phyloP scores from a whole-genome alignment of 169 alveolate genomes.

The Plasmodium yoelii region DNA sequence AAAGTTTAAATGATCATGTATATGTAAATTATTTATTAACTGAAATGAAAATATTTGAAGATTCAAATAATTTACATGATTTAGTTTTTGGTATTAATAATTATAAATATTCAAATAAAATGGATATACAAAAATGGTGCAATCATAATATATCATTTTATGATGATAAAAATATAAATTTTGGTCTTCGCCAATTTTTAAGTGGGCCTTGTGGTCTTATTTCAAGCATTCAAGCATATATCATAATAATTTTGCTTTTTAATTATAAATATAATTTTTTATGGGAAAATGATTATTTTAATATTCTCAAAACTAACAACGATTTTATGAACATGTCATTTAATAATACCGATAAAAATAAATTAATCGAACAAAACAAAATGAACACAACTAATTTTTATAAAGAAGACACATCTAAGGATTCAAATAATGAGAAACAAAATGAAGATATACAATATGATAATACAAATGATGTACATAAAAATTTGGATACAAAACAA shows the following conservation, averaged over 20 bases:
- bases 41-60: conserved; percentile 51
- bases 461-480: background rate
- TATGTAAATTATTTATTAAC: conserved; percentile 60
- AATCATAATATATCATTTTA: conserved; percentile 79
- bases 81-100: conserved; percentile 74
- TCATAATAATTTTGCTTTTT: conserved; percentile 79
- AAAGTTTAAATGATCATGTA: conserved; percentile 57
- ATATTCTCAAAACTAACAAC: conserved; percentile 57
- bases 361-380: background rate
- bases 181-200: conserved; percentile 81
- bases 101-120: conserved; percentile 66
- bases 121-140: conserved; percentile 77
- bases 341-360: background rate
- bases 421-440: background rate
- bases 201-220: conserved; percentile 84
- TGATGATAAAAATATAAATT: conserved; percentile 69
- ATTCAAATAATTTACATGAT: conserved; percentile 40
- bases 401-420: background rate
- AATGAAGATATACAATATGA: background rate
- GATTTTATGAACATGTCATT: conserved; percentile 50
- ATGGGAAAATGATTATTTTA: conserved; percentile 71
- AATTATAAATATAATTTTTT: conserved; percentile 75
- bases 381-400: background rate
- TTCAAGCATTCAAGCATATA: conserved; percentile 80
- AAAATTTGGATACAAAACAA: background rate